Evolutionary conservation across 2,329 filamentous ascomycete species (phyloP).

Genomic region (Fusarium verrucosum): DNA sequence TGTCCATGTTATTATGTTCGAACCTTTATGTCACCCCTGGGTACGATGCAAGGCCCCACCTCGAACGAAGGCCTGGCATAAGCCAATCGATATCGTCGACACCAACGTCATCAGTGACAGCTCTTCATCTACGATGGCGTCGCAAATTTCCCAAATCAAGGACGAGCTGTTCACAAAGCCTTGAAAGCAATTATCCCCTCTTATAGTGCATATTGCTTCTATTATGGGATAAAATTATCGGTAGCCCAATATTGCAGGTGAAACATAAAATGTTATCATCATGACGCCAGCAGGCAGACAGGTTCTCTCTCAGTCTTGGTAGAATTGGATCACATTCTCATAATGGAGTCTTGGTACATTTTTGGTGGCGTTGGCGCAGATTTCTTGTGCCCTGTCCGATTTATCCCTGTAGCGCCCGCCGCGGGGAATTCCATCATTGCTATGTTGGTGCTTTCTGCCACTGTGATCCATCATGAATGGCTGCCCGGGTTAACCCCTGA

Average conservation of each 20-base stretch:
- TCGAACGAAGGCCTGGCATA: slow-evolving; percentile 25
- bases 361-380: slow-evolving; percentile 17
- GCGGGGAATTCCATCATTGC: slow-evolving; percentile 18
- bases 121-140: slow-evolving; percentile 30
- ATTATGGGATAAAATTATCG: not conserved
- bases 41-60: slow-evolving; percentile 16
- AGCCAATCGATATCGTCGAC: slow-evolving; percentile 11
- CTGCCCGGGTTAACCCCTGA: slow-evolving; percentile 4
- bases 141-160: slow-evolving; percentile 35
- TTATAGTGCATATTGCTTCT: slow-evolving; percentile 13
- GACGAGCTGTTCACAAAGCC: slow-evolving; percentile 17
- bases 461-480: not conserved
- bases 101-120: slow-evolving; percentile 33
- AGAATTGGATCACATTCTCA: slow-evolving; percentile 2
- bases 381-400: not conserved
- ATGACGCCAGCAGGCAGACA: not conserved
- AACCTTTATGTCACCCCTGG: slow-evolving; percentile 9
- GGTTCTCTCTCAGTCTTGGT: slow-evolving; percentile 1
- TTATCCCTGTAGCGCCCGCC: slow-evolving; percentile 9
- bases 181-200: slow-evolving; percentile 7
- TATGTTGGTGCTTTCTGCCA: not conserved
- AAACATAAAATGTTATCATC: slow-evolving; percentile 8
- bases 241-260: not conserved
- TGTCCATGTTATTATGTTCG: not conserved
- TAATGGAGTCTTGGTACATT: slow-evolving; percentile 4